phyloP scores from a whole-genome alignment of 2,329 filamentous ascomycete genomes.

The Chaetomiaceae sp. region DNA sequence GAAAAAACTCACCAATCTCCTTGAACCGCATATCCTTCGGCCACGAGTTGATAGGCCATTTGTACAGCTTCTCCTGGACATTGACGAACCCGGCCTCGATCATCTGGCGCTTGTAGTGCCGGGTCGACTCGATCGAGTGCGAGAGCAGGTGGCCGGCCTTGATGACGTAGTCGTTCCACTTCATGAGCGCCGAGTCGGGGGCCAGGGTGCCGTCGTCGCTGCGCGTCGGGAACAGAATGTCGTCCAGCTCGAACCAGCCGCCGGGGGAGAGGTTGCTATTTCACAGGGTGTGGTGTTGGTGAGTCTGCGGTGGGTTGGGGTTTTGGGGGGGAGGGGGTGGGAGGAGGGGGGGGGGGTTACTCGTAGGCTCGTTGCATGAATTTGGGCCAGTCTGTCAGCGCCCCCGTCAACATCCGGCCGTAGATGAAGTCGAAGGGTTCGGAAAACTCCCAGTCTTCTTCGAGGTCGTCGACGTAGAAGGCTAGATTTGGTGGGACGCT shows the following conservation, averaged over 20 bases:
- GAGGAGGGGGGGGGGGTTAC: background rate
- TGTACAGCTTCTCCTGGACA: constrained; percentile 10
- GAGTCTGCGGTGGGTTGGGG: background rate
- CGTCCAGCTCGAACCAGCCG: constrained; percentile 24
- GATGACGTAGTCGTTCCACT: constrained; percentile 14
- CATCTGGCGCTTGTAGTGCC: constrained; percentile 14
- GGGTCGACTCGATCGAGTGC: constrained; percentile 2
- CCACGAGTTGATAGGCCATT: constrained; percentile 22
- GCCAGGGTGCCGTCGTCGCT: constrained; percentile 16
- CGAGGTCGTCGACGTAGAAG: constrained; percentile 43
- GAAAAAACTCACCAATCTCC: constrained; percentile 15
- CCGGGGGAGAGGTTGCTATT: constrained; percentile 18
- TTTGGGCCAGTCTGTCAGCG: constrained; percentile 18
- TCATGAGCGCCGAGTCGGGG: constrained; percentile 3
- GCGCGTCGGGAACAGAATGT: constrained; percentile 13
- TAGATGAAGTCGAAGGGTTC: constrained; percentile 23
- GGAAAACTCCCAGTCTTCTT: constrained; percentile 18
- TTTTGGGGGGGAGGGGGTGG: background rate
- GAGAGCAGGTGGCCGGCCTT: constrained; percentile 1
- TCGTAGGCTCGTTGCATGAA: constrained; percentile 12
- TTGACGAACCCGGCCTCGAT: constrained; percentile 19
- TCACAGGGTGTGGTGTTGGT: too few relatives aligned
- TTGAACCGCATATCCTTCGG: constrained; percentile 13
- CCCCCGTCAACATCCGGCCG: constrained; percentile 13
- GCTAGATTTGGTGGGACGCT: constrained; percentile 47